A percentile compares a stretch with the other conserved stretches of the same genome.
Evolutionary conservation across 805 yeast species (phyloP).

Genomic region (Zygoascus bituminiphila): DNA sequence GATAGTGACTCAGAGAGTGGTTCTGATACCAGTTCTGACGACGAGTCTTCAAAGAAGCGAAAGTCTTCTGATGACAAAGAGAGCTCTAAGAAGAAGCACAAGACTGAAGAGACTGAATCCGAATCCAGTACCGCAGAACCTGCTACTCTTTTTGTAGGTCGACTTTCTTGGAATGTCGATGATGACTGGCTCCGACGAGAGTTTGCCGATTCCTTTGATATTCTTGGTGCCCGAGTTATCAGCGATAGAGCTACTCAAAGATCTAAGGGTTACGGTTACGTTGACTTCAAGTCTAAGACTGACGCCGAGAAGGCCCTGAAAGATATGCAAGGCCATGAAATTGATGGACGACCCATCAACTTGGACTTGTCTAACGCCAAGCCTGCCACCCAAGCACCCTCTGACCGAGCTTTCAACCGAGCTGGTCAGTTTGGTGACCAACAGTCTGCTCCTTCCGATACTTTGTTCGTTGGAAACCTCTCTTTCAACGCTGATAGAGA

Average conservation of each 20-base stretch:
- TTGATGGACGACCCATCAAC: slow-evolving; percentile 95
- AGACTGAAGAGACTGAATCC: slow-evolving; percentile 3
- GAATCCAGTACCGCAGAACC: slow-evolving; percentile 41
- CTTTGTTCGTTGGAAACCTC: slow-evolving; percentile 91
- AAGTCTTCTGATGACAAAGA: slow-evolving; percentile 36
- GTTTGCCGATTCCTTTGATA: slow-evolving; percentile 58
- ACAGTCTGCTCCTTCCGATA: slow-evolving; percentile 88
- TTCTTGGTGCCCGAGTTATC: slow-evolving; percentile 82
- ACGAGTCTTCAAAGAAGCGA: slow-evolving; percentile 14
- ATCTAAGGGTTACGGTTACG: slow-evolving; percentile 92
- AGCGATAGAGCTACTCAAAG: slow-evolving; percentile 86
- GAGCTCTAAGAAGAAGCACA: slow-evolving; percentile 48
- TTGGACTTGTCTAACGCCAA: slow-evolving; percentile 84
- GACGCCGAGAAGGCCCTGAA: slow-evolving; percentile 80
- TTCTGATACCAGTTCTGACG: slow-evolving; percentile 10
- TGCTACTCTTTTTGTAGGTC: slow-evolving; percentile 90
- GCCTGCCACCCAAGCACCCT: slow-evolving; percentile 44
- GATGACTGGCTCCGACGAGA: slow-evolving; percentile 88
- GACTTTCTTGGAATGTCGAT: slow-evolving; percentile 95
- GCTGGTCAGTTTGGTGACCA: slow-evolving; percentile 87
- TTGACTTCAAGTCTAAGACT: slow-evolving; percentile 74
- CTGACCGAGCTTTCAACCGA: slow-evolving; percentile 56
- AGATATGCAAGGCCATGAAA: slow-evolving; percentile 85
- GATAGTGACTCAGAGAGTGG: slow-evolving; percentile 24
- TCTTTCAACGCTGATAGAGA: slow-evolving; percentile 87